phyloP scores from a whole-genome alignment of 306 rosid species.

The Potentilla sterilis region DNA sequence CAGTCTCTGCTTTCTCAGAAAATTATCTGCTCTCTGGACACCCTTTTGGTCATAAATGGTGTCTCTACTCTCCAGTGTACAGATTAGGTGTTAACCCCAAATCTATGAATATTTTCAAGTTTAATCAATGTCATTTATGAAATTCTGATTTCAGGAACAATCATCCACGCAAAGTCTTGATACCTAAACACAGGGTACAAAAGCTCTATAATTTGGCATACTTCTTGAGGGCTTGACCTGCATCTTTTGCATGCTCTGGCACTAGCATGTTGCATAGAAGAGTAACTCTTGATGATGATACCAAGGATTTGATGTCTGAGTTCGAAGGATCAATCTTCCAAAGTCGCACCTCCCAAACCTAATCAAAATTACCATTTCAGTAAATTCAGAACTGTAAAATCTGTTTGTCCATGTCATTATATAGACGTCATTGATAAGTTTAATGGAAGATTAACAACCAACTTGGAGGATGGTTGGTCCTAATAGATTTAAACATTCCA shows the following conservation, averaged over 20 bases:
- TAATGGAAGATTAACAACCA: slow-evolving; percentile 1
- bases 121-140: background rate
- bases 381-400: background rate
- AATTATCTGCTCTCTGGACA: too few relatives aligned
- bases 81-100: too few relatives aligned
- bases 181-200: background rate
- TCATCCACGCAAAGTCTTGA: background rate
- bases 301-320: slow-evolving; percentile 39
- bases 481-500: background rate
- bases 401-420: background rate
- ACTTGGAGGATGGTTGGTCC: background rate
- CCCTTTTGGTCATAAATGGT: too few relatives aligned
- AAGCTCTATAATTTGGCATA: slow-evolving; percentile 4
- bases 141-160: background rate
- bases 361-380: slow-evolving; percentile 1
- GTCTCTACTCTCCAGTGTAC: too few relatives aligned
- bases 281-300: slow-evolving; percentile 72
- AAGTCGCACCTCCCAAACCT: slow-evolving; percentile 80
- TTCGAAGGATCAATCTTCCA: slow-evolving; percentile 68
- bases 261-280: slow-evolving; percentile 67
- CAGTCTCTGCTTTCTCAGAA: too few relatives aligned
- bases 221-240: slow-evolving; percentile 45
- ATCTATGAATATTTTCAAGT: background rate
- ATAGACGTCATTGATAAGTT: background rate
- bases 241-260: slow-evolving; percentile 64